These are phyloP conservation scores for Botrytis fabae DNA, from an alignment of 2,329 filamentous ascomycete species.

Conservation along the genomic window DNA sequence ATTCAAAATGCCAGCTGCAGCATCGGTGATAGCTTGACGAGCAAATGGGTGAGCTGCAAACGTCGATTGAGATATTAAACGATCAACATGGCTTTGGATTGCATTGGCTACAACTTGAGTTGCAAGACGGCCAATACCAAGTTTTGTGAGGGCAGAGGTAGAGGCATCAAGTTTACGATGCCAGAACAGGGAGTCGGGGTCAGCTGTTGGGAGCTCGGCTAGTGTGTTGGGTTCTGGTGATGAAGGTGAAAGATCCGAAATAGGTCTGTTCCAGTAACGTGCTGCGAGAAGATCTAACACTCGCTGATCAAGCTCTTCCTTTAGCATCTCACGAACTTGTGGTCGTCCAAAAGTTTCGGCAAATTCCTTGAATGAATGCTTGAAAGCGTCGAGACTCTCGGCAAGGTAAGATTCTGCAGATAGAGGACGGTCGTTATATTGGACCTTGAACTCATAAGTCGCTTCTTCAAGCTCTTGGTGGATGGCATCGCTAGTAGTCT, in stretches of 20 bases:
- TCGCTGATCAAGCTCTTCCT: constrained; percentile 89
- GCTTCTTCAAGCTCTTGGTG: constrained; percentile 94
- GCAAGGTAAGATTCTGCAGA: constrained; percentile 96
- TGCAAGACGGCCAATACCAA: constrained; percentile 88
- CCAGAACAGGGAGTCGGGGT: constrained; percentile 86
- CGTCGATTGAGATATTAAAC: constrained; percentile 74
- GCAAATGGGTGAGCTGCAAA: constrained; percentile 92
- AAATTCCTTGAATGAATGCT: constrained; percentile 95
- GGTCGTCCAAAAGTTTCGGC: constrained; percentile 84
- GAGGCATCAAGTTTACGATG: constrained; percentile 91
- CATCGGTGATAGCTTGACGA: constrained; percentile 87
- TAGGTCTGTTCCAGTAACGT: constrained; percentile 95
- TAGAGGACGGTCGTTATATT: constrained; percentile 94
- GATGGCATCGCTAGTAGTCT: constrained; percentile 87
- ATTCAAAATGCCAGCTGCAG: constrained; percentile 84
- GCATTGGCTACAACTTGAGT: constrained; percentile 87
- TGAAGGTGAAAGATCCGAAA: constrained; percentile 73
- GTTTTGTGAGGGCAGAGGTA: constrained; percentile 84
- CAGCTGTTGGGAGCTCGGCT: constrained; percentile 77
- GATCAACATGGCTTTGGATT: constrained; percentile 82
- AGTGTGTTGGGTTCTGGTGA: constrained; percentile 70
- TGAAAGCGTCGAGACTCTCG: constrained; percentile 92
- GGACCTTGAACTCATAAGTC: constrained; percentile 98
- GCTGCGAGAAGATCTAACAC: constrained; percentile 91
- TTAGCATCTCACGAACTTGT: constrained; percentile 86